Base-by-base conservation (phyloP, 495 filamentous ascomycete genomes). In the Sabuloglossum arenarium region DNA sequence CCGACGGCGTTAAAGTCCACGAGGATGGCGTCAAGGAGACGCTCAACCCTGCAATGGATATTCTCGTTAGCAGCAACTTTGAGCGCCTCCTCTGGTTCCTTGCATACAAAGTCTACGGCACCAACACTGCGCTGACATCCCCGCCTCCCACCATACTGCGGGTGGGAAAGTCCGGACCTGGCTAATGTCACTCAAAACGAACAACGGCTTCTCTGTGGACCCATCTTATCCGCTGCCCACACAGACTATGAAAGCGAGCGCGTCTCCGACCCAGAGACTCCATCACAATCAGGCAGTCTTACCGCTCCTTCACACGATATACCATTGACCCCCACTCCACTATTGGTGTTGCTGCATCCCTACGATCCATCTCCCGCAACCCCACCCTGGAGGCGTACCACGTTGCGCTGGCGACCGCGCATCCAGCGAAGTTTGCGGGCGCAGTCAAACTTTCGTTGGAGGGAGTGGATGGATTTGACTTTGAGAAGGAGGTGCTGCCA, bases 31-130 rank as follows among this genome's bases (percentile, higher is more conserved):
- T 86, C 54, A 86, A 86, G 68, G 90, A 91, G 67, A 96, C 91
- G 0, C 71, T 86, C 32, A 83, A 77, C 54, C 90, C 91, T 0
- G 91, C 91, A 21, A 98, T 98, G 91, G 91, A 97, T 66, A 96
- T 96, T 56, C 75, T 97, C 14, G 88, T 96, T 32, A 85, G 79
- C 55, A 88, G 82, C 66, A 98, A 98, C 73, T 96, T 98, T 67
- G 91, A 98, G 73, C 78, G 91, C 28, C 74, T 98, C 0, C 73
- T 98, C 19, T 96, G 90, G 90, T 94, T 84, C 72, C 73, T 94
- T 12, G 80, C 86, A 1, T 80, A 82, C 66, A 72, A 80, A 57
- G 79, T 76, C 59, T 74, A 68, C 59, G 61, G 59, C 51, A 56
- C 56, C 21, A 64, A 25, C 2, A 42, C n/a, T n/a, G n/a, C n/a